Conservation (phyloP, 495 filamentous ascomycete species). For the Astrothelium macrocarpum region DNA sequence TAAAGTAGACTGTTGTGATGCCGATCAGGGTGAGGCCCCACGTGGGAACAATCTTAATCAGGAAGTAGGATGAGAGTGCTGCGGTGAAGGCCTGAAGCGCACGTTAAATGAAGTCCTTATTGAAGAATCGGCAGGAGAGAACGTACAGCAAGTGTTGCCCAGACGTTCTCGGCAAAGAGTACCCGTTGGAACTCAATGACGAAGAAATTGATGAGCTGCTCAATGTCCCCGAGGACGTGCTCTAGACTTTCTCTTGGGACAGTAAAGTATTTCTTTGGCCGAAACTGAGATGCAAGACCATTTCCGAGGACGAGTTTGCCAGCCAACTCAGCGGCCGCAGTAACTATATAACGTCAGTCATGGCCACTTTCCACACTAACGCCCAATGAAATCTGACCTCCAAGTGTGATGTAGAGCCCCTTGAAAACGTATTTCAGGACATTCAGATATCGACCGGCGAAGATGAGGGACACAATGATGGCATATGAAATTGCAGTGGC, state of each 20-base stretch:
- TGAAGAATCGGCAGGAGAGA: too few species aligned
- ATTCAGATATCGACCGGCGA: constrained; percentile 82
- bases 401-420: constrained; percentile 59
- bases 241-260: constrained; percentile 78
- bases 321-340: constrained; percentile 63
- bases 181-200: constrained; percentile 93
- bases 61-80: constrained; percentile 80
- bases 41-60: constrained; percentile 87
- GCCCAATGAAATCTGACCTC: constrained; percentile 29
- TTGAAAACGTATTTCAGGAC: constrained; percentile 84
- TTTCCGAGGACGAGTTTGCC: constrained; percentile 67
- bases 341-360: constrained; percentile 47
- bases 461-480: constrained; percentile 66
- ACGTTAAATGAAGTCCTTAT: constrained; percentile 9
- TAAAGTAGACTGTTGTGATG: constrained; percentile 68
- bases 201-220: constrained; percentile 94
- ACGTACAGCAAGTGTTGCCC: constrained; percentile 70
- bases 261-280: constrained; percentile 87
- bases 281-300: constrained; percentile 75
- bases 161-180: constrained; percentile 86
- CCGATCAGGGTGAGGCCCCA: constrained; percentile 82
- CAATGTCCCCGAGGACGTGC: constrained; percentile 66
- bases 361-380: neutral
- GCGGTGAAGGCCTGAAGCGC: constrained; percentile 56
- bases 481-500: constrained; percentile 80